These are phyloP conservation scores for Aspergillus uvarum DNA, from an alignment of 2,329 filamentous ascomycete species.

Conservation along the genomic window DNA sequence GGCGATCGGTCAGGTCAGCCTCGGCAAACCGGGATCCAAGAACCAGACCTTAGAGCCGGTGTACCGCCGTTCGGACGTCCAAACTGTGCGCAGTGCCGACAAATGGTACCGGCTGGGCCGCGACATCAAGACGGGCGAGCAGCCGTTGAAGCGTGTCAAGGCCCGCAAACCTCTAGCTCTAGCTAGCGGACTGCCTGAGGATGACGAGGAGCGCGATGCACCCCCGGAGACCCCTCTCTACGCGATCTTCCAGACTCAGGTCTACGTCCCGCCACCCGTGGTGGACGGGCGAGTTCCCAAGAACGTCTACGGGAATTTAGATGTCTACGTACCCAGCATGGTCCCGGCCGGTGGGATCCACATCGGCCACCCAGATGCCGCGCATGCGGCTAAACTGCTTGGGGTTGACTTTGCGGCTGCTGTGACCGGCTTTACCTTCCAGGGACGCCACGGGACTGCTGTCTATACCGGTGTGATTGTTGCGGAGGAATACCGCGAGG, in stretches of 20 bases:
- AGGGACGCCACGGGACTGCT: constrained; percentile 80
- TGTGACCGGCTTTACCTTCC: constrained; percentile 86
- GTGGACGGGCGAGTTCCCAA: constrained; percentile 67
- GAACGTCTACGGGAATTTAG: constrained; percentile 63
- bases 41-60: constrained; percentile 68
- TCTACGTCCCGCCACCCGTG: constrained; percentile 75
- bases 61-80: constrained; percentile 79
- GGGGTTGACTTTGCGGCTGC: constrained; percentile 86
- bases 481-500: constrained; percentile 68
- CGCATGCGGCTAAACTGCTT: constrained; percentile 70
- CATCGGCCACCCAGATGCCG: constrained; percentile 58
- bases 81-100: constrained; percentile 72
- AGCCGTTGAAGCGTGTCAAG: constrained; percentile 74
- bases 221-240: constrained; percentile 58
- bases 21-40: constrained; percentile 41
- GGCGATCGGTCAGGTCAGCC: constrained; percentile 74
- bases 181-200: constrained; percentile 26
- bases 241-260: constrained; percentile 61
- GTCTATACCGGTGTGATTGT: constrained; percentile 77
- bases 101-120: constrained; percentile 89
- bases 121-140: constrained; percentile 73
- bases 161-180: constrained; percentile 44
- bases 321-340: constrained; percentile 65
- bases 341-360: constrained; percentile 61
- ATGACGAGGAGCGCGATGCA: constrained; percentile 44